These are phyloP conservation scores for Haplographium delicatum DNA, from an alignment of 495 filamentous ascomycete species.

Conservation along the genomic window DNA sequence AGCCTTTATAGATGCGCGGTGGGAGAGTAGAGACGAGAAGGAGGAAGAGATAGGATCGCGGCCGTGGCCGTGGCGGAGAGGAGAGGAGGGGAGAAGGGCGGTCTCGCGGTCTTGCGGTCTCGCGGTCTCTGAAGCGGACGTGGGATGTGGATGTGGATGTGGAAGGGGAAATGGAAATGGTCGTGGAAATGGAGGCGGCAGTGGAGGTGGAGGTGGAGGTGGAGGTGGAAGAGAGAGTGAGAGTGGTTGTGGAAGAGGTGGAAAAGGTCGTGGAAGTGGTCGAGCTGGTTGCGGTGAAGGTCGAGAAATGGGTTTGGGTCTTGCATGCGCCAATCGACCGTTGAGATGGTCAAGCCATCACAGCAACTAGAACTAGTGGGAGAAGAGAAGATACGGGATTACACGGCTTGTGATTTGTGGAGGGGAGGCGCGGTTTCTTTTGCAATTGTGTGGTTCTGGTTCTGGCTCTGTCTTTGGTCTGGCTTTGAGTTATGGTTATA, in stretches of 20 bases:
- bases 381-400: background rate
- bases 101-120: background rate
- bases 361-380: background rate
- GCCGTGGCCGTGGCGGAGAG: background rate
- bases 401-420: conserved; percentile 1
- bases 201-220: conserved; percentile 1
- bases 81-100: background rate
- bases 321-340: background rate
- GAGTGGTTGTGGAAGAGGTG: too few relatives aligned
- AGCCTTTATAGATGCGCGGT: background rate
- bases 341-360: conserved; percentile 11
- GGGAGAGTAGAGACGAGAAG: too few relatives aligned
- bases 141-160: conserved; percentile 1
- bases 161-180: conserved; percentile 3
- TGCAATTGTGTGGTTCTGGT: background rate
- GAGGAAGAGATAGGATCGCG: background rate
- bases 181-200: background rate
- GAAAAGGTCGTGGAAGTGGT: too few relatives aligned
- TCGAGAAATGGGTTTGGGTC: too few relatives aligned
- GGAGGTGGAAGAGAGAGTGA: background rate
- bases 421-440: background rate
- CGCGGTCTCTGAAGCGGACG: conserved; percentile 7
- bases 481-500: too few relatives aligned
- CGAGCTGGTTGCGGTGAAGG: too few relatives aligned
- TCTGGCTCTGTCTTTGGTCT: too few relatives aligned